Percentiles rank a stretch among this genome's conserved stretches.
Evolutionary conservation across 73 alveolate genomes (phyloP).

Genomic region (Tetrahymena borealis): DNA sequence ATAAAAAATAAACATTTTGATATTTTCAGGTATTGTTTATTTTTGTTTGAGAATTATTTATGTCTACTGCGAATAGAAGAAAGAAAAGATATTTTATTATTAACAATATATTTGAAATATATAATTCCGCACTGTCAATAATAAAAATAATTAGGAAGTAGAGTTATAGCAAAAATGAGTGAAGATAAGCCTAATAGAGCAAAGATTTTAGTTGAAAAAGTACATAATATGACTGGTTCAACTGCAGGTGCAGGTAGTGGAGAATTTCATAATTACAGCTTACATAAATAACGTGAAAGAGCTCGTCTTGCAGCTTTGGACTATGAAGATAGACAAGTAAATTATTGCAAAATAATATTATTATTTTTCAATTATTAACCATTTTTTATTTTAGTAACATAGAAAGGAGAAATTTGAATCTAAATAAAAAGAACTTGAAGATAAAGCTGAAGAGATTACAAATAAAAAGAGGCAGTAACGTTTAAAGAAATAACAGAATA

Average conservation of each 20-base stretch:
- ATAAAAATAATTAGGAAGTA: background rate
- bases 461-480: background rate
- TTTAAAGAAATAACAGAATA: background rate
- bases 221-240: background rate
- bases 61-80: too few species aligned
- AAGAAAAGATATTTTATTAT: too few species aligned
- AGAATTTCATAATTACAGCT: background rate
- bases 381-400: background rate
- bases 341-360: background rate
- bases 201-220: background rate
- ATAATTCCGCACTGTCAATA: too few species aligned
- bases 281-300: background rate
- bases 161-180: background rate
- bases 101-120: too few species aligned
- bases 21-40: too few species aligned
- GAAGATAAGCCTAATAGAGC: background rate
- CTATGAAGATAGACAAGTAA: background rate
- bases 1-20: too few species aligned
- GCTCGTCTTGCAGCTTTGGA: background rate
- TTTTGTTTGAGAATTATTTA: too few species aligned
- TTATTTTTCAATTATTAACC: background rate
- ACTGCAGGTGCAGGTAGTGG: conserved; percentile 3
- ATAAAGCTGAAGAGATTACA: background rate
- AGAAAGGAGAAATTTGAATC: background rate
- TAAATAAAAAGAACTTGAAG: background rate